Evolutionary conservation across 2,329 filamentous ascomycete species (phyloP).

Genomic region (Hypoxylon sp.): DNA sequence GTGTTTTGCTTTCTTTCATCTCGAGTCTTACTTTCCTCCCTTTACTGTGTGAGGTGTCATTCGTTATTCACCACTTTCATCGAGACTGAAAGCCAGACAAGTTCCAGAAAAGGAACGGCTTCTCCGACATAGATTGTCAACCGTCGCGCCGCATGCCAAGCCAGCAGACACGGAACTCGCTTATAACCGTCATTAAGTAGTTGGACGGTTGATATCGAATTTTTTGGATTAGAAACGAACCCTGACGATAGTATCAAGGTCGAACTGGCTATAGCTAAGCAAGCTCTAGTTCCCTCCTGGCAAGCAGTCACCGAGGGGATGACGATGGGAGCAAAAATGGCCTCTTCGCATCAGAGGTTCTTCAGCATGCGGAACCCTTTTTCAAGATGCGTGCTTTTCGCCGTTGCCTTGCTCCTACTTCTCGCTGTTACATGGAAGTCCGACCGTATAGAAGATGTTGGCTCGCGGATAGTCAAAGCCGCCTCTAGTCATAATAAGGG

Average conservation of each 20-base stretch:
- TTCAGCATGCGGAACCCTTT: slow-evolving; percentile 67
- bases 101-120: slow-evolving; percentile 26
- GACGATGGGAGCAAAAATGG: slow-evolving; percentile 59
- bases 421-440: slow-evolving; percentile 60
- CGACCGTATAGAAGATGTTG: slow-evolving; percentile 59
- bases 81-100: slow-evolving; percentile 29
- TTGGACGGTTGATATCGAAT: slow-evolving; percentile 14
- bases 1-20: slow-evolving; percentile 37
- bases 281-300: slow-evolving; percentile 41
- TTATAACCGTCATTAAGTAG: slow-evolving; percentile 46
- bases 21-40: slow-evolving; percentile 35
- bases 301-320: slow-evolving; percentile 41
- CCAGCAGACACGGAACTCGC: slow-evolving; percentile 38
- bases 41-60: slow-evolving; percentile 43
- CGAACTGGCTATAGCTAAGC: slow-evolving; percentile 36
- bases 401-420: slow-evolving; percentile 61
- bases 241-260: slow-evolving; percentile 13
- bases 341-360: slow-evolving; percentile 59
- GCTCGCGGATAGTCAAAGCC: slow-evolving; percentile 60
- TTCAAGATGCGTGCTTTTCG: slow-evolving; percentile 61
- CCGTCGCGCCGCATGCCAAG: slow-evolving; percentile 43
- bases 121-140: slow-evolving; percentile 41
- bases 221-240: slow-evolving; percentile 31
- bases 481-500: slow-evolving; percentile 53
- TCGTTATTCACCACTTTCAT: slow-evolving; percentile 44